Evolutionary conservation across 257 asterid species (phyloP).

Genomic region (Solanum arcanum): DNA sequence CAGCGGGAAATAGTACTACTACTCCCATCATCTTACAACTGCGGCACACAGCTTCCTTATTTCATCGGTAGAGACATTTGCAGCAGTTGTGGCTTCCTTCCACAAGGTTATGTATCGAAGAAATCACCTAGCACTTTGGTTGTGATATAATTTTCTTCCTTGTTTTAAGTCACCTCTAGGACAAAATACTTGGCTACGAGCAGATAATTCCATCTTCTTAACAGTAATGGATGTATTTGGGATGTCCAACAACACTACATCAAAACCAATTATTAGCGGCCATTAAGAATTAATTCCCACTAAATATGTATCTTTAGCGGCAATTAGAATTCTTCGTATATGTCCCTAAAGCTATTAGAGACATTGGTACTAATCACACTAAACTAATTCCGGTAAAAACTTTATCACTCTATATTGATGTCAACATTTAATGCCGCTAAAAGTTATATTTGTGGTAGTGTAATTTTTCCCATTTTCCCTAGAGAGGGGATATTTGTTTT

Average conservation of each 20-base stretch:
- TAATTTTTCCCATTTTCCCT: neutral
- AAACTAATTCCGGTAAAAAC: too few relatives aligned
- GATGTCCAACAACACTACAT: neutral
- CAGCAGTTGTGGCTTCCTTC: neutral
- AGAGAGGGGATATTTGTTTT: neutral
- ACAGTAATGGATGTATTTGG: neutral
- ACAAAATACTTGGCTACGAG: neutral
- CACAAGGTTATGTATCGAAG: neutral
- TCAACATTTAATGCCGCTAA: too few relatives aligned
- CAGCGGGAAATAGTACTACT: neutral
- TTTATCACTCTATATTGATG: too few relatives aligned
- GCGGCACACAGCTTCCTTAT: neutral
- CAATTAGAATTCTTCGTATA: too few relatives aligned
- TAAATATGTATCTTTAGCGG: too few relatives aligned
- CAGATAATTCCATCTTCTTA: neutral
- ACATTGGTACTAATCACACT: too few relatives aligned
- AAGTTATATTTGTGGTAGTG: too few relatives aligned
- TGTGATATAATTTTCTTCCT: neutral
- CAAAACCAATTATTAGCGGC: too few relatives aligned
- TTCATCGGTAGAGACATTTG: neutral
- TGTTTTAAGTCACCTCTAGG: neutral
- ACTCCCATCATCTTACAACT: neutral
- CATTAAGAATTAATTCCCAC: too few relatives aligned
- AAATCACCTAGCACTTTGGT: neutral
- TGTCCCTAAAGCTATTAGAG: too few relatives aligned